phyloP scores from a whole-genome alignment of 2,329 filamentous ascomycete species.

The Paecilomyces fulvus region DNA sequence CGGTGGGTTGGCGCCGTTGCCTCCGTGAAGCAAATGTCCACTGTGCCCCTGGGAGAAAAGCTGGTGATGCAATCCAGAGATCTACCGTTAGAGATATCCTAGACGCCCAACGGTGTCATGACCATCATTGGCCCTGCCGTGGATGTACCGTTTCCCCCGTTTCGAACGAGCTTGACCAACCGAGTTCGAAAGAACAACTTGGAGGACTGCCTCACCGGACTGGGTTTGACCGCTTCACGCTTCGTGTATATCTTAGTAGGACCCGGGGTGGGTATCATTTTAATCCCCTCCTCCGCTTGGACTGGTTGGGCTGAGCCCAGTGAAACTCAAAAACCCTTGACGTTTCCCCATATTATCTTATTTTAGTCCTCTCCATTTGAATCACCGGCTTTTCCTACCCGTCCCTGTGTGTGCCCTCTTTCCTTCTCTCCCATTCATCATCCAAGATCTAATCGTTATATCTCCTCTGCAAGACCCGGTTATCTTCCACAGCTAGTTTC shows the following conservation, averaged over 20 bases:
- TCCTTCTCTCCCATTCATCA: neutral
- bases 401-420: neutral
- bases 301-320: neutral
- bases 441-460: neutral
- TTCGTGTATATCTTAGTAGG: neutral
- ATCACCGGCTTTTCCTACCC: neutral
- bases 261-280: slow-evolving; percentile 1
- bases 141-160: neutral
- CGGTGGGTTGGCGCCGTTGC: neutral
- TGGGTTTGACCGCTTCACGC: neutral
- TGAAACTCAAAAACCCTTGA: neutral
- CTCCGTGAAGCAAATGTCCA: neutral
- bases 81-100: slow-evolving; percentile 1
- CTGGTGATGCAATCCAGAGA: neutral
- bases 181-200: neutral
- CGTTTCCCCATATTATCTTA: slow-evolving; percentile 1
- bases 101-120: neutral
- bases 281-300: neutral
- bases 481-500: neutral
- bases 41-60: neutral
- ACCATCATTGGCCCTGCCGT: neutral
- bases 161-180: neutral
- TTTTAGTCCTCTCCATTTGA: neutral
- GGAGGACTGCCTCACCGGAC: neutral
- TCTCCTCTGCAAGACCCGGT: neutral